Evolutionary conservation across 352 stramenopile genomes (phyloP).

Genomic region (Phytophthora macrochlamydospora): DNA sequence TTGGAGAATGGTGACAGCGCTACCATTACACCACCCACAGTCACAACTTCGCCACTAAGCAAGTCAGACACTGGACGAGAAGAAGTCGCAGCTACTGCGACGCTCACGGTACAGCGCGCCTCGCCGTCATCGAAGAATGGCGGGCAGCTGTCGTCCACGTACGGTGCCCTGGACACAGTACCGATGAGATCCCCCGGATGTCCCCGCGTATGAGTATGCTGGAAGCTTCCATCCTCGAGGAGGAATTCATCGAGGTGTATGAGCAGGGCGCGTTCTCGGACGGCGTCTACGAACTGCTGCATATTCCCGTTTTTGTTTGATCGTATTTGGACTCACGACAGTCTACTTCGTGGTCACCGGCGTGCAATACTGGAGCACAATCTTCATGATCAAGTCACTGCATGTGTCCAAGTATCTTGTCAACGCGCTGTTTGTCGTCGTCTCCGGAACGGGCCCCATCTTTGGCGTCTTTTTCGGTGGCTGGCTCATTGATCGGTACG

Average conservation of each 20-base stretch:
- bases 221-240: slow-evolving; percentile 71
- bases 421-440: slow-evolving; percentile 82
- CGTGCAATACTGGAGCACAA: slow-evolving; percentile 89
- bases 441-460: slow-evolving; percentile 79
- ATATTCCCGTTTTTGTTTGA: slow-evolving; percentile 82
- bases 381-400: slow-evolving; percentile 89
- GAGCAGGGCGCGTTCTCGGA: slow-evolving; percentile 73
- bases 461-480: slow-evolving; percentile 84
- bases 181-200: slow-evolving; percentile 41
- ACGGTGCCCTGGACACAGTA: slow-evolving; percentile 60
- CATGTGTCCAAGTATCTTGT: slow-evolving; percentile 84
- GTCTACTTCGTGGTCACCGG: slow-evolving; percentile 89
- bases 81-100: slow-evolving; percentile 4
- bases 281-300: slow-evolving; percentile 60
- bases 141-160: slow-evolving; percentile 36
- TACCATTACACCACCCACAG: slow-evolving; percentile 8
- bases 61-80: slow-evolving; percentile 6
- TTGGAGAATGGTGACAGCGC: slow-evolving; percentile 23
- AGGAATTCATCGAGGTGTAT: slow-evolving; percentile 76
- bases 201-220: slow-evolving; percentile 61
- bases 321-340: slow-evolving; percentile 76
- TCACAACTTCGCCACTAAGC: slow-evolving; percentile 28
- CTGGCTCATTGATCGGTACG: slow-evolving; percentile 78
- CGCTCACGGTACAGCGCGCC: slow-evolving; percentile 27
- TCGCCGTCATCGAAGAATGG: slow-evolving; percentile 25